Evolutionary conservation across 192 early-diverging fungal genomes (phyloP), one percentile per base, ranked within the genome.

Genomic region (Coemansia reversa): DNA sequence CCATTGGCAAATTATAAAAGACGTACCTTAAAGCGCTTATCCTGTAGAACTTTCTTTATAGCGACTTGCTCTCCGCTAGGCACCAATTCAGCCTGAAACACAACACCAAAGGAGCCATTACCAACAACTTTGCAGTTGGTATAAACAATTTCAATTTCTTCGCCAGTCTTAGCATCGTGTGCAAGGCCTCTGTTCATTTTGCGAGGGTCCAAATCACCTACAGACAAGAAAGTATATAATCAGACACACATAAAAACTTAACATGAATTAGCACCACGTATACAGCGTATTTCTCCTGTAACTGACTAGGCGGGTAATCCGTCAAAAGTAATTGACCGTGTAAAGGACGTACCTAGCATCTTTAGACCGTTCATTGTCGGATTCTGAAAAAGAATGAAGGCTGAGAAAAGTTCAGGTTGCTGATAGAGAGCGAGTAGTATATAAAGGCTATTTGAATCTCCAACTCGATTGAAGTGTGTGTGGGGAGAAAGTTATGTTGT

Each of bases 1-100:
- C 1, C 27, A 27, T 27, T 27, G 27, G 27, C 27, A 27, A 27
- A 23, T 50, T 92, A 87, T 45, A 45, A 14, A 16, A 4, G 14
- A 4, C 8, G 9, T 45, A 45, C 39, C 39, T 98, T 98, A 86
- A 97, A 99, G 32, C 97, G 89, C 79, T 93, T 95, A 74, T 99
- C 97, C 85, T 98, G 97, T 30, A 97, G 76, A 5, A 99, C 97
- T 81, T 97, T 97, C 83, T 99, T 99, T 64, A 99, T 95, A 54
- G 97, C 97, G n/a, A 88, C 89, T 29, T 87, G 84, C 72, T 98
- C 92, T 51, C 86, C 84, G 55, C 83, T 86, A 62, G 88, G 83
- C 28, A 92, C 78, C 24, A 98, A 72, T 79, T 92, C 92, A 18
- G 94, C 97, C 76, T 96, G 94, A 75, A 90, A 96, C 23, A 99